A percentile compares a stretch with the other conserved stretches of the same genome.
phyloP scores from a whole-genome alignment of 225 moss, liverwort and hornwort genomes.

The Sphagnum tenellum region DNA sequence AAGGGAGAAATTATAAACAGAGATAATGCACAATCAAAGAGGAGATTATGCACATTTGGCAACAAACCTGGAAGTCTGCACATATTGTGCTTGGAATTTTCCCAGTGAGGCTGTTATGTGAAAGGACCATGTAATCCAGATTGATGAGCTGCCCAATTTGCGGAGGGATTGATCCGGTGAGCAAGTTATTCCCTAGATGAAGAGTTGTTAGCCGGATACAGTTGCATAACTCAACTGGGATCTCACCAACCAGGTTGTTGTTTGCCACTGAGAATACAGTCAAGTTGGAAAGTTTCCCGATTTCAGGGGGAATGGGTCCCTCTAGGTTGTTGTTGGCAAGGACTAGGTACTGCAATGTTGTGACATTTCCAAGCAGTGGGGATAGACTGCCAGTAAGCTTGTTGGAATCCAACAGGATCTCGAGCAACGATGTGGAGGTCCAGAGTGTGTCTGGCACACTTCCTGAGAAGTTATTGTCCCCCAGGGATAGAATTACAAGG shows the following conservation, averaged over 20 bases:
- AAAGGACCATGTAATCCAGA: constrained; percentile 57
- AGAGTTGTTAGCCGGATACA: constrained; percentile 61
- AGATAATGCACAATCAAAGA: too few relatives aligned
- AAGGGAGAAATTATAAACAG: too few relatives aligned
- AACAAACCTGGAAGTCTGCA: constrained; percentile 38
- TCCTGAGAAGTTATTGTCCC: constrained; percentile 55
- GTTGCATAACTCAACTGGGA: constrained; percentile 56
- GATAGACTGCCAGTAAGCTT: constrained; percentile 37
- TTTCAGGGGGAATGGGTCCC: constrained; percentile 28
- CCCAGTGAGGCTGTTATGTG: constrained; percentile 55
- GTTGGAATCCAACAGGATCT: constrained; percentile 52
- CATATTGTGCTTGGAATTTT: constrained; percentile 56
- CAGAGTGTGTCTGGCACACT: constrained; percentile 57
- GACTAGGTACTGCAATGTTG: constrained; percentile 17
- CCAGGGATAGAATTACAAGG: constrained; percentile 56
- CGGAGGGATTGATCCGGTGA: constrained; percentile 53
- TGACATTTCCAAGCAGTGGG: constrained; percentile 21
- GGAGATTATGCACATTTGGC: too few relatives aligned
- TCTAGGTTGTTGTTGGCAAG: constrained; percentile 32
- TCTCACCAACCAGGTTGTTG: constrained; percentile 45
- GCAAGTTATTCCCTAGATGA: constrained; percentile 55
- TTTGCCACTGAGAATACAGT: constrained; percentile 56
- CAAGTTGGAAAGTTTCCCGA: constrained; percentile 30
- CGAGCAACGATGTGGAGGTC: constrained; percentile 50
- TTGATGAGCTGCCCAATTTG: constrained; percentile 68